Conservation (phyloP, 495 filamentous ascomycete species). For the Penicillium diatomitis region DNA sequence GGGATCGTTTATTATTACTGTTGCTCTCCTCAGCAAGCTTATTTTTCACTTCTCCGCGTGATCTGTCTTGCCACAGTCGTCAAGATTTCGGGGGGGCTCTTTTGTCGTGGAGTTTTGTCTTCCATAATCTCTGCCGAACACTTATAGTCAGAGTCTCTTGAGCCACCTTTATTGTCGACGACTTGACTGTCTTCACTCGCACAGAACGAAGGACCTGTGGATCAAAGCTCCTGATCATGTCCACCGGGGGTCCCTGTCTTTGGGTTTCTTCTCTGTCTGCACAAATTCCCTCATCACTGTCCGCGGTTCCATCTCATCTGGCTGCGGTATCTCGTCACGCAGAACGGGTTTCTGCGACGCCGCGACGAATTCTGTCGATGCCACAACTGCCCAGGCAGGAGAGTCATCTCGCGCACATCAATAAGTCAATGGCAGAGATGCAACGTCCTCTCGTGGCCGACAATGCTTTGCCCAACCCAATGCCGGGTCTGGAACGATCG, state of each 20-base stretch:
- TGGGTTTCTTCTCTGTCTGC: constrained; percentile 34
- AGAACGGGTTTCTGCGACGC: constrained; percentile 18
- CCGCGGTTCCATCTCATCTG: constrained; percentile 26
- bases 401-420: constrained; percentile 3
- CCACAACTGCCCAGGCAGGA: constrained; percentile 16
- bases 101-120: background rate
- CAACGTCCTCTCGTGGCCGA: constrained; percentile 28
- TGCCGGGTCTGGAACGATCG: constrained; percentile 5
- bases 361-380: constrained; percentile 16
- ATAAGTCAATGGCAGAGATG: constrained; percentile 16
- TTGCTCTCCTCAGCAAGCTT: constrained; percentile 2
- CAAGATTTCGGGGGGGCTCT: background rate
- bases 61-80: no score
- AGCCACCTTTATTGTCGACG: background rate
- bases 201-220: background rate
- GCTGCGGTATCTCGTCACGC: constrained; percentile 24
- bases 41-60: background rate
- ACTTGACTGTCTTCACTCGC: background rate
- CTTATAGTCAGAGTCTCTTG: no score
- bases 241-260: constrained; percentile 35
- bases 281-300: constrained; percentile 26
- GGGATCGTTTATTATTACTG: constrained; percentile 4
- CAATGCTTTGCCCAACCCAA: constrained; percentile 22
- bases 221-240: constrained; percentile 25
- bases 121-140: background rate